A percentile compares a stretch with the other conserved stretches of the same genome.
phyloP scores from a whole-genome alignment of 2,329 filamentous ascomycete genomes.

The Aspergillus latus region DNA sequence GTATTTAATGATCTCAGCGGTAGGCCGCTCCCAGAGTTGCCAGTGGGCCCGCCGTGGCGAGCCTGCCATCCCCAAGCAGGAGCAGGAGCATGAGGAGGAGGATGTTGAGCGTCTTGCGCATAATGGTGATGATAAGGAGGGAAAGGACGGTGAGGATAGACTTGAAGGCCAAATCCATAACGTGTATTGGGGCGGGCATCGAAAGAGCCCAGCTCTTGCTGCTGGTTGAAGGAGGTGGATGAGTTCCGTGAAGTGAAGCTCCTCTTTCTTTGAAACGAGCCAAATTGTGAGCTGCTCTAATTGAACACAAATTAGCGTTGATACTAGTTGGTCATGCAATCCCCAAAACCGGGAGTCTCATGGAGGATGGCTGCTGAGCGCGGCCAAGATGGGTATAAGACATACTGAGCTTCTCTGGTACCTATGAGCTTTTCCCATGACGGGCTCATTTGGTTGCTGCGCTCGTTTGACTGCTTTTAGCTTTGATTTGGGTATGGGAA shows the following conservation, averaged over 20 bases:
- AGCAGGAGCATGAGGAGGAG: background rate
- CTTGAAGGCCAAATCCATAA: background rate
- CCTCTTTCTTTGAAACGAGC: background rate
- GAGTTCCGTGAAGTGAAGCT: background rate
- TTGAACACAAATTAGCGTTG: background rate
- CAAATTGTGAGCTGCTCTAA: constrained; percentile 5
- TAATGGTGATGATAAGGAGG: background rate
- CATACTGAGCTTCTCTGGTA: constrained; percentile 11
- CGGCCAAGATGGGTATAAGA: background rate
- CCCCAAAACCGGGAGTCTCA: background rate
- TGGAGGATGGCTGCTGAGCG: background rate
- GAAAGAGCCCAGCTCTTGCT: background rate
- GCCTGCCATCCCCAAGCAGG: background rate
- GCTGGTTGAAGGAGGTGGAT: background rate
- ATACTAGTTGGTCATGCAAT: background rate
- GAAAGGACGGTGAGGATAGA: background rate
- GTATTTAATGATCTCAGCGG: background rate
- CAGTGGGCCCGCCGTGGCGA: background rate
- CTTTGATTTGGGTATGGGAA: background rate
- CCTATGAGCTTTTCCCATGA: constrained; percentile 6
- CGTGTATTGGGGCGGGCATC: background rate
- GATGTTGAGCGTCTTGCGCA: background rate
- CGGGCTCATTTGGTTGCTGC: background rate
- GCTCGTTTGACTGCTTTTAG: background rate
- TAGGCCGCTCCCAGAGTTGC: background rate